Conservation (phyloP, 768 basidiomycete genomes). For the Hirschioporus abietinus region DNA sequence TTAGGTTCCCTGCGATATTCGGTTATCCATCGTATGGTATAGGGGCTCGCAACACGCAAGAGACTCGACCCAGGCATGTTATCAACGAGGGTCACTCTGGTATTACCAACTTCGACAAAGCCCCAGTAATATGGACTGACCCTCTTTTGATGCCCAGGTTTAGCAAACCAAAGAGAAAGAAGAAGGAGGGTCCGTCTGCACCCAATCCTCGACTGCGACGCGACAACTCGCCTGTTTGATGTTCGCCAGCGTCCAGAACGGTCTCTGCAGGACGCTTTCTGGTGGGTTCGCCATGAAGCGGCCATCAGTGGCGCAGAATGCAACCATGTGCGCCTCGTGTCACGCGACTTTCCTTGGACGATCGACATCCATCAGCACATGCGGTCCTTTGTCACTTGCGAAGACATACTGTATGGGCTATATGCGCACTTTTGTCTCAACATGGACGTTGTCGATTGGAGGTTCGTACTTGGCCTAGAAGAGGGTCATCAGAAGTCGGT, state of each 20-base stretch:
- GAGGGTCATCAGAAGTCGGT: conserved; percentile 43
- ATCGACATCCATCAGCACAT: conserved; percentile 30
- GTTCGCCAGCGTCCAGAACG: background rate
- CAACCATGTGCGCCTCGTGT: conserved; percentile 40
- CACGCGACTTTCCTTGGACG: conserved; percentile 51
- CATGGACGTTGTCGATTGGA: conserved; percentile 48
- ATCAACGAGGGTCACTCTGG: background rate
- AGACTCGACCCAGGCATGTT: background rate
- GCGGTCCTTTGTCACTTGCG: conserved; percentile 53
- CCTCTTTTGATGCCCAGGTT: no score
- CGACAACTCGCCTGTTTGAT: background rate
- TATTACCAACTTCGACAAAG: background rate
- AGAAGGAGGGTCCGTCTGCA: background rate
- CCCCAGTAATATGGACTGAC: no score
- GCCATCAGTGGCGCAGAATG: background rate
- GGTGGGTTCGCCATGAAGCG: background rate
- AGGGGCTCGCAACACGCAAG: background rate
- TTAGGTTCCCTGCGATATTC: background rate
- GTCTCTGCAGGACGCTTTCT: background rate
- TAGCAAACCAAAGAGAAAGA: background rate
- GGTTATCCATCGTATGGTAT: background rate
- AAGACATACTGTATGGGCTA: conserved; percentile 55
- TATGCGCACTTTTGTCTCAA: conserved; percentile 44
- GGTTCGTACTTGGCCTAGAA: conserved; percentile 30
- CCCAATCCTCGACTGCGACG: background rate